Evolutionary conservation across 345 rosid species (phyloP), one percentile per base, ranked within the genome.

Genomic region (Adansonia digitata): DNA sequence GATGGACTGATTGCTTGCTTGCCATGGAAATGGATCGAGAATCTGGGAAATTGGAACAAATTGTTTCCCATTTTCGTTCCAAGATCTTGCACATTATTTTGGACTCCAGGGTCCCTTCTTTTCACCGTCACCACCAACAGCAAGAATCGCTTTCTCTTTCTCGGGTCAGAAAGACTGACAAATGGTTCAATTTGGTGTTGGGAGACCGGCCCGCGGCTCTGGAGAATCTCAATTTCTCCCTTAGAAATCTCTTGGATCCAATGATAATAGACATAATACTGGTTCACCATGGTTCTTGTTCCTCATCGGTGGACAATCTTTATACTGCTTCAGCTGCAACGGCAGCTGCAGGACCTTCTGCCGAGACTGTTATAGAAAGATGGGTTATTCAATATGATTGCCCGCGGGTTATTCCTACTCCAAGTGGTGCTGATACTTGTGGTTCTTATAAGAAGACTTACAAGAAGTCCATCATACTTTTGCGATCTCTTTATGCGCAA

Each of bases 361-460:
- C 67, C 20, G 96, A 94, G 84, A 89, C 92, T 48, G 91, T 94
- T 66, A 86, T 94, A 40, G 98, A 92, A 84, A 85, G 97, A 77
- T 94, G 98, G 98, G 81, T 84, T 74, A 85, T 92, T 82, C 95
- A 90, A 64, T 94, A 87, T 26, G 94, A 94, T 82, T 83, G 84
- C 48, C 84, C 89, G 1, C 59, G 82, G 49, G 67, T 78, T 52
- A 60, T 73, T 80, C 73, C 84, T 79, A 85, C 86, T 62, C 88
- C 83, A 29, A 69, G 59, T 56, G 77, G 76, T 51, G 17, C 43
- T 48, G 97, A 90, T 46, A 70, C 83, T 74, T 78, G 84, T 7
- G 66, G 86, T 9, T 85, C 87, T 27, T 89, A 87, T 69, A 90
- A 86, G 87, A 94, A 83, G 84, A 88, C 89, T 59, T 94, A 92